These are phyloP conservation scores for Lactarius pseudohatsudake DNA, from an alignment of 768 basidiomycete species.

Conservation along the genomic window DNA sequence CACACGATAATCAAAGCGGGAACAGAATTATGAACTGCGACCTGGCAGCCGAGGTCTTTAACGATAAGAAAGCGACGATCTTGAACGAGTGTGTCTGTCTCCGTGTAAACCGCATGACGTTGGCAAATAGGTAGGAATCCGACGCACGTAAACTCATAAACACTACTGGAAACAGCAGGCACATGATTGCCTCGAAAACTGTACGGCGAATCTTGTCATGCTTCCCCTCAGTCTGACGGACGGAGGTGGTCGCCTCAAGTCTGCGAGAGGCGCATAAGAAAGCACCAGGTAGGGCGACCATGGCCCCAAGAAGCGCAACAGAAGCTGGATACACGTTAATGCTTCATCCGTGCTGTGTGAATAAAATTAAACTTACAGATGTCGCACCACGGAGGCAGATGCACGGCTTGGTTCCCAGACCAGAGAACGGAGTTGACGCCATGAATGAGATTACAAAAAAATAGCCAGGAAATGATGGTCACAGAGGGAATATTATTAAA, in stretches of 20 bases:
- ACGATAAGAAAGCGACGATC: slow-evolving; percentile 28
- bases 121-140: background rate
- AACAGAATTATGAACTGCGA: slow-evolving; percentile 25
- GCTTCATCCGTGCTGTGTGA: background rate
- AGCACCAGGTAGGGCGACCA: slow-evolving; percentile 27
- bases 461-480: slow-evolving; percentile 31
- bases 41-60: slow-evolving; percentile 29
- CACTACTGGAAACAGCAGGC: slow-evolving; percentile 23
- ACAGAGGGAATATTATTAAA: slow-evolving; percentile 25
- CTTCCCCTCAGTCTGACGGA: background rate
- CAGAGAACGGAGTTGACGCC: slow-evolving; percentile 38
- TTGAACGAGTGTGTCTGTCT: slow-evolving; percentile 28
- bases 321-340: slow-evolving; percentile 21
- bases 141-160: slow-evolving; percentile 29
- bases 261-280: slow-evolving; percentile 28
- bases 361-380: slow-evolving; percentile 36
- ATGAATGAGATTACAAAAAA: slow-evolving; percentile 32
- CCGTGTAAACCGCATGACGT: background rate
- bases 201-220: background rate
- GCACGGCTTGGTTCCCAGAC: slow-evolving; percentile 34
- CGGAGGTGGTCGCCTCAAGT: slow-evolving; percentile 25
- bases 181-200: slow-evolving; percentile 20
- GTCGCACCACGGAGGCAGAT: slow-evolving; percentile 41
- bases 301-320: slow-evolving; percentile 27
- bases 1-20: slow-evolving; percentile 28